Percentiles rank a stretch among this genome's conserved stretches.
phyloP scores from a whole-genome alignment of 805 yeast species.

The Cyberlindnera nakhonratchasimensis region DNA sequence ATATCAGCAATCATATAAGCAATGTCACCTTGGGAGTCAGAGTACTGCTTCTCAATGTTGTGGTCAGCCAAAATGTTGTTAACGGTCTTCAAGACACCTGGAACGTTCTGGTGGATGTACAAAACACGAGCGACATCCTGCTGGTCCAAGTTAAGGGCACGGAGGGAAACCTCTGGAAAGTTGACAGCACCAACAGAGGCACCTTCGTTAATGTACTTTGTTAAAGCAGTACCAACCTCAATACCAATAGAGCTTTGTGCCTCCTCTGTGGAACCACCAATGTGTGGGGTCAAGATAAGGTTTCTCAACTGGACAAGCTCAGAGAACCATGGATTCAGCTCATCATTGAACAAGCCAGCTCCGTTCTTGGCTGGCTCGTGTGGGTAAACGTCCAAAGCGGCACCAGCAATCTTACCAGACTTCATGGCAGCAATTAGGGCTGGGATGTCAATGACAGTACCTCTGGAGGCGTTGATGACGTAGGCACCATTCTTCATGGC shows the following conservation, averaged over 20 bases:
- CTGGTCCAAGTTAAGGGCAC: conserved; percentile 84
- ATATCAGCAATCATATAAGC: conserved; percentile 99
- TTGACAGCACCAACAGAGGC: conserved; percentile 91
- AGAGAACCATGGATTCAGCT: conserved; percentile 76
- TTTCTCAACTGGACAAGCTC: conserved; percentile 82
- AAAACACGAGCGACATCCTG: conserved; percentile 87
- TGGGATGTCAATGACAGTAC: conserved; percentile 95
- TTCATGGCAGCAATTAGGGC: conserved; percentile 90
- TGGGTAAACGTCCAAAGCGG: conserved; percentile 95
- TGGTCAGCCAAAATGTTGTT: conserved; percentile 92
- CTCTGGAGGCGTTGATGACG: conserved; percentile 94
- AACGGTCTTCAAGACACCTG: conserved; percentile 97
- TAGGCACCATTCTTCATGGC: conserved; percentile 97
- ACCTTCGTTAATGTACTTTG: conserved; percentile 95
- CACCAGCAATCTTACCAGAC: conserved; percentile 93
- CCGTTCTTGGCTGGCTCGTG: conserved; percentile 98
- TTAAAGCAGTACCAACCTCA: conserved; percentile 83
- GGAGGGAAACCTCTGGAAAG: conserved; percentile 96
- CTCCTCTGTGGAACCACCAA: conserved; percentile 99
- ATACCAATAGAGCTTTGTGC: conserved; percentile 97
- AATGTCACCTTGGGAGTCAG: conserved; percentile 94
- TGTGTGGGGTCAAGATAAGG: conserved; percentile 92
- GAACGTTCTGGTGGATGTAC: conserved; percentile 96
- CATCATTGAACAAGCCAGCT: conserved; percentile 66
- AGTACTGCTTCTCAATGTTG: conserved; percentile 96